A percentile compares a stretch with the other conserved stretches of the same genome.
These are phyloP conservation scores for Colletotrichum eremochloae DNA, from an alignment of 2,329 filamentous ascomycete genomes.

Conservation along the genomic window DNA sequence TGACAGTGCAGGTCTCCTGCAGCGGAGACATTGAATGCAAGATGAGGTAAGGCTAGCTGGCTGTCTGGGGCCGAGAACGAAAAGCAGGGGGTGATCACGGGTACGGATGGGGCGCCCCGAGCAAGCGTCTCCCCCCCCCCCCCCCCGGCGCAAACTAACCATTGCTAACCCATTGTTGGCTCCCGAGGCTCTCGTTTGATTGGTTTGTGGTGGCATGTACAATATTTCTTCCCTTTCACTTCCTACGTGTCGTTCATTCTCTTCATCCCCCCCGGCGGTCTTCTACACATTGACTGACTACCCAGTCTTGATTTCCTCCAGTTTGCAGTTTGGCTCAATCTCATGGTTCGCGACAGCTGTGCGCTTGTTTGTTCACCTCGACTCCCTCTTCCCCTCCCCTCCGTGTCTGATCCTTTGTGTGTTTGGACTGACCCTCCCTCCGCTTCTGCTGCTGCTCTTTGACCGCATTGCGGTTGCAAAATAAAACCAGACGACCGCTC, in stretches of 20 bases:
- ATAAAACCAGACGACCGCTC: slow-evolving; percentile 33
- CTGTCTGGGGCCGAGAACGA: neutral
- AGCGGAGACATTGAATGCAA: slow-evolving; percentile 26
- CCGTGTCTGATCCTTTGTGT: neutral
- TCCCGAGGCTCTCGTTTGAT: slow-evolving; percentile 7
- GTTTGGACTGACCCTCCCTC: slow-evolving; percentile 3
- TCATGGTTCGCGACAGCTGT: neutral
- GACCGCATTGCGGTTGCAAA: slow-evolving; percentile 22
- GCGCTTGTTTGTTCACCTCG: slow-evolving; percentile 3
- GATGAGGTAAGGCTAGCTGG: slow-evolving; percentile 20
- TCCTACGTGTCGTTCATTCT: too few species aligned
- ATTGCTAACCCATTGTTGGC: slow-evolving; percentile 6
- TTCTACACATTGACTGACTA: neutral
- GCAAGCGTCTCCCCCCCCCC: neutral
- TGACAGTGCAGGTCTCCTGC: slow-evolving; percentile 18
- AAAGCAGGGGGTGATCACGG: slow-evolving; percentile 11
- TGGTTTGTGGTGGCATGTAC: neutral
- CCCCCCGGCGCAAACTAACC: slow-evolving; percentile 7
- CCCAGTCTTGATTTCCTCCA: neutral
- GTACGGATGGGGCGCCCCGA: slow-evolving; percentile 28
- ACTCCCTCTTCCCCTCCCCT: neutral
- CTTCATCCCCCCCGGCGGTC: too few species aligned
- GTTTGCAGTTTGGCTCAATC: slow-evolving; percentile 8
- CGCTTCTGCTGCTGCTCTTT: slow-evolving; percentile 12
- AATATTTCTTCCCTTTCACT: slow-evolving; percentile 2